Evolutionary conservation across 495 filamentous ascomycete genomes (phyloP), one percentile per base, ranked within the genome.

Genomic region (Lasiosphaeris hirsuta): DNA sequence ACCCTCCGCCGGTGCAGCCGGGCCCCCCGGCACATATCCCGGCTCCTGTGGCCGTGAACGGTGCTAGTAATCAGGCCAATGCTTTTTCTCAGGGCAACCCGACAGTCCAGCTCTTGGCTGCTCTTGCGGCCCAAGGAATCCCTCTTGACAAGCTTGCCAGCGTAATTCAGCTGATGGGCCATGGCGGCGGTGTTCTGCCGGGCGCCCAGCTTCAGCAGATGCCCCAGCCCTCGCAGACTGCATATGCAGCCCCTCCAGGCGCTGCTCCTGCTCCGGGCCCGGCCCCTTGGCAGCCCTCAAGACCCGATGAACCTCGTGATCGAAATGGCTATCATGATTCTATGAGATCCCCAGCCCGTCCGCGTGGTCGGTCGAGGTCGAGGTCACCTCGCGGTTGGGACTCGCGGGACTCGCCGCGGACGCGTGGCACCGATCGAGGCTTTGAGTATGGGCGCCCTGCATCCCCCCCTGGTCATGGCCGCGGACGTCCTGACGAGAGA

Each of bases 301-400:
- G 68, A 51, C 60, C 66, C 44, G 71, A 78, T 41, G 79, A 78
- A 51, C 75, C 82, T 75, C 87, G 84, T 81, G 87, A 90, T 63
- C 78, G 72, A 55, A 83, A 80, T 58, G 81, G 81, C 60, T 76
- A 74, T 53, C 73, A 74, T 54, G 77, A 81, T 48, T 39, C 57
- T 66, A 73, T 70, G 66, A 80, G 77, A 72, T 81, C 79, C 17
- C 78, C 81, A 44, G 76, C 73, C 58, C 78, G 82, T 54, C 85
- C 84, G 65, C 86, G 87, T 42, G 83, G 85, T 51, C 85, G 89
- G 17, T 94, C 90, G 37, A 82, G 90, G 43, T 94, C 90, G 10
- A 80, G 77, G 8, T 83, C 83, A 33, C 87, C 88, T 37, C 78
- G 78, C 38, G 88, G 86, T 63, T 87, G 88, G 74, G 84, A 83